phyloP scores from a whole-genome alignment of 345 rosid species.

The Geranium rotundifolium region DNA sequence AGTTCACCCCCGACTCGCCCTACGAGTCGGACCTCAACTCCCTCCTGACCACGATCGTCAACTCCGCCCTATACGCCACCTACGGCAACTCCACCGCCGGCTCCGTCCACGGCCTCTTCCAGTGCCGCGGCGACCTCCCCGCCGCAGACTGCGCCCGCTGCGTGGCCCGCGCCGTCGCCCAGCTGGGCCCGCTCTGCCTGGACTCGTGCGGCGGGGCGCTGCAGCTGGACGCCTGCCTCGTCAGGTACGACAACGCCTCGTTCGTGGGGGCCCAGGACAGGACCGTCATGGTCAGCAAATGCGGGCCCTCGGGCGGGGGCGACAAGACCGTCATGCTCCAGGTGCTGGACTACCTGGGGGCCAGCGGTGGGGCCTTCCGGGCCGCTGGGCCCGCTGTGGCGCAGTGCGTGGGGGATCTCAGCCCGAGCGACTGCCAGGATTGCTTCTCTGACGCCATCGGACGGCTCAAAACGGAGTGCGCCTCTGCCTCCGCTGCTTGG shows the following conservation, averaged over 20 bases:
- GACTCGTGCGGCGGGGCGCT: slow-evolving; percentile 44
- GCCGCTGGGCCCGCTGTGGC: slow-evolving; percentile 43
- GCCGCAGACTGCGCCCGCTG: slow-evolving; percentile 50
- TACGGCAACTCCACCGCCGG: slow-evolving; percentile 37
- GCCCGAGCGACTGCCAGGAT: slow-evolving; percentile 57
- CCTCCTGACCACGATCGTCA: slow-evolving; percentile 53
- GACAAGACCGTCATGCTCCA: too few species aligned
- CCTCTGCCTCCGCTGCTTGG: slow-evolving; percentile 37
- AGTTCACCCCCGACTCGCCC: slow-evolving; percentile 36
- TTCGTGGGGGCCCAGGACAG: slow-evolving; percentile 64
- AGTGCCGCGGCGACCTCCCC: slow-evolving; percentile 72
- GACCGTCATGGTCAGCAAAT: slow-evolving; percentile 37
- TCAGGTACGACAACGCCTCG: slow-evolving; percentile 46
- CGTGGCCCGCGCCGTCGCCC: slow-evolving; percentile 44
- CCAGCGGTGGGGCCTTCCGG: slow-evolving; percentile 38
- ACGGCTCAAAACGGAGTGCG: slow-evolving; percentile 45
- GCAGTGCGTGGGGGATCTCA: slow-evolving; percentile 68
- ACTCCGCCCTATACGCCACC: slow-evolving; percentile 36
- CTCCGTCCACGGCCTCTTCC: slow-evolving; percentile 62
- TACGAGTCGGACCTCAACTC: slow-evolving; percentile 59
- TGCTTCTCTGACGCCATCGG: slow-evolving; percentile 61
- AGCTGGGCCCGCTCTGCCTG: slow-evolving; percentile 31
- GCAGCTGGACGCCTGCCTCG: slow-evolving; percentile 54
- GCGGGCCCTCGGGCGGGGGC: slow-evolving; percentile 38
- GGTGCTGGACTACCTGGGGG: slow-evolving; percentile 32